These are phyloP conservation scores for Wickerhamiella vanderwaltii DNA, from an alignment of 805 yeast genomes.

Conservation along the genomic window DNA sequence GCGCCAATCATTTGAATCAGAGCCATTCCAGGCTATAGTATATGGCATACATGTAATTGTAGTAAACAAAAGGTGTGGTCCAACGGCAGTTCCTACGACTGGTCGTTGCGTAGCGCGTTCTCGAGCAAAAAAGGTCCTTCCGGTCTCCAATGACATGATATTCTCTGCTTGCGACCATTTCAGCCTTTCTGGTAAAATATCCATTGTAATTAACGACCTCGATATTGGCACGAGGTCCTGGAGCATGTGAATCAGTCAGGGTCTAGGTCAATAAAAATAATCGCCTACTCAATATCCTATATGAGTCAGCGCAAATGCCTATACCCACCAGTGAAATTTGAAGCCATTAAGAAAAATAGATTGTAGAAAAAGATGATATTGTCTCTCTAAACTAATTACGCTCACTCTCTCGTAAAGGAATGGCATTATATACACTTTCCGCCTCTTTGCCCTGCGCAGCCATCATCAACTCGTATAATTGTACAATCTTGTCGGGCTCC, in stretches of 20 bases:
- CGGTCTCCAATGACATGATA: background rate
- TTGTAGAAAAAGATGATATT: background rate
- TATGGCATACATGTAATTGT: conserved; percentile 1
- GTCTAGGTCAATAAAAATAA: too few species aligned
- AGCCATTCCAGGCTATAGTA: background rate
- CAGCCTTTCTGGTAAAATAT: conserved; percentile 6
- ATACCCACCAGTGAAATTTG: background rate
- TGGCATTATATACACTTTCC: conserved; percentile 28
- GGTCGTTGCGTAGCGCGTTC: background rate
- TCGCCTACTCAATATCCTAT: too few species aligned
- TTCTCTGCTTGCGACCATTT: conserved; percentile 6
- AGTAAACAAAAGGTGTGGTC: background rate
- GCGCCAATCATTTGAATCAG: conserved; percentile 1
- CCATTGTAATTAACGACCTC: conserved; percentile 1
- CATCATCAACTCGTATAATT: conserved; percentile 39
- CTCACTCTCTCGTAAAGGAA: conserved; percentile 13
- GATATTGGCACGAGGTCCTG: conserved; percentile 9
- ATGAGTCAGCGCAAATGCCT: too few species aligned
- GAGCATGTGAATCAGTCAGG: conserved; percentile 8
- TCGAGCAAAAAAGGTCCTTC: conserved; percentile 10
- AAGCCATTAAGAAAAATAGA: background rate
- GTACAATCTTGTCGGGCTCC: conserved; percentile 84
- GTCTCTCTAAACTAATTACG: background rate
- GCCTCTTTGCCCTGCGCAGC: conserved; percentile 28
- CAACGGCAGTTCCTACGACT: conserved; percentile 2